Conservation (phyloP, 2,329 filamentous ascomycete species). For the Chaetomium olivaceum region DNA sequence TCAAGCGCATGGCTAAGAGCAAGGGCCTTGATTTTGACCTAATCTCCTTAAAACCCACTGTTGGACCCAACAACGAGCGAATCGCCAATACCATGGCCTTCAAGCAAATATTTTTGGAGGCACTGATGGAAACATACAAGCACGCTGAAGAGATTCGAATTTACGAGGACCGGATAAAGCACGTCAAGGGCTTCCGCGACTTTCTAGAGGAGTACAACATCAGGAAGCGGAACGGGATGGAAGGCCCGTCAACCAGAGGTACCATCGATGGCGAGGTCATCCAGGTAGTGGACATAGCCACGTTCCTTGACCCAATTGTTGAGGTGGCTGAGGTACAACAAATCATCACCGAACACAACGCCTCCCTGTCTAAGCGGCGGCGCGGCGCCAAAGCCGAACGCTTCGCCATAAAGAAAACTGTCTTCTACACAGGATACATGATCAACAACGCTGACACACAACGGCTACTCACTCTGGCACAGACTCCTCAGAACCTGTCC, state of each 20-base stretch:
- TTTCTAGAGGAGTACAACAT: constrained; percentile 80
- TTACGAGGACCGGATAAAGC: constrained; percentile 66
- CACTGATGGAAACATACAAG: constrained; percentile 82
- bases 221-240: constrained; percentile 46
- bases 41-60: constrained; percentile 80
- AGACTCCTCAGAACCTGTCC: constrained; percentile 61
- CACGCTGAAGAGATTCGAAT: constrained; percentile 78
- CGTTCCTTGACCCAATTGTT: constrained; percentile 71
- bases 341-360: constrained; percentile 87
- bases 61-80: constrained; percentile 74
- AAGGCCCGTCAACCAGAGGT: constrained; percentile 57
- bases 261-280: constrained; percentile 78
- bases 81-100: constrained; percentile 86
- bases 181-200: constrained; percentile 79
- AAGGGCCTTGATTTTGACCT: constrained; percentile 86
- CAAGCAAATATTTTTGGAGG: constrained; percentile 81
- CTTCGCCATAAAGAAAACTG: constrained; percentile 78
- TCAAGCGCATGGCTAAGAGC: constrained; percentile 77
- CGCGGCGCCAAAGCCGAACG: constrained; percentile 42
- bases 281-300: constrained; percentile 76
- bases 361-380: constrained; percentile 47
- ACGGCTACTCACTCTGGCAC: constrained; percentile 68
- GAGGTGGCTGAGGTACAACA: constrained; percentile 85
- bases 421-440: constrained; percentile 92
- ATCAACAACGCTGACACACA: constrained; percentile 71